These are phyloP conservation scores for Beta corolliflora DNA, from an alignment of 179 eudicot species.

Conservation along the genomic window DNA sequence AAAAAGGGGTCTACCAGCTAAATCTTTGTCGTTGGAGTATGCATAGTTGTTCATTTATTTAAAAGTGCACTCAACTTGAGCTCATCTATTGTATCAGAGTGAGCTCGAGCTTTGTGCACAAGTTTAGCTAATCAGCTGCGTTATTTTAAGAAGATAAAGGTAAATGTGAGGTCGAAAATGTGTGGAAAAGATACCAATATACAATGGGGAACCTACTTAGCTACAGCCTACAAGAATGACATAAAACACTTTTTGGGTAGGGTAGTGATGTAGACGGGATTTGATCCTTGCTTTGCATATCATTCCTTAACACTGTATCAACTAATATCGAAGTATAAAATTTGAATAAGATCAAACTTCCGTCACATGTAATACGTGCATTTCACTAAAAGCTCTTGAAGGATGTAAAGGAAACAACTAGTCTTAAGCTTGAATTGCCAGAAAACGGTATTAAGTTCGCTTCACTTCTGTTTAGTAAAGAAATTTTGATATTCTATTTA, in stretches of 20 bases:
- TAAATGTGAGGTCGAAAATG: not conserved
- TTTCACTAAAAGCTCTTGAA: not conserved
- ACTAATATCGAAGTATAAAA: not conserved
- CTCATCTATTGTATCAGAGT: not conserved
- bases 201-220: not conserved
- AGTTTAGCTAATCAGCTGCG: not conserved
- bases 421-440: not conserved
- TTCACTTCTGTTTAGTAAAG: not conserved
- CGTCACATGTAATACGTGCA: not conserved
- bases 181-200: not conserved
- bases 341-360: no score
- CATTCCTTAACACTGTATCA: not conserved
- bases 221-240: not conserved
- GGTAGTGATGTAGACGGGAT: not conserved
- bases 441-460: not conserved
- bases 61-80: not conserved
- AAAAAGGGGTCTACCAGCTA: not conserved
- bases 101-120: constrained; percentile 1
- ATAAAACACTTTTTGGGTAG: not conserved
- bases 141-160: not conserved
- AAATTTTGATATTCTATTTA: not conserved
- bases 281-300: not conserved
- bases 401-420: not conserved
- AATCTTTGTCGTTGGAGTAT: not conserved
- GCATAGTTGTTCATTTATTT: not conserved